Evolutionary conservation across 129 eudicot species (phyloP), one percentile per base, ranked within the genome.

Genomic region (Helichrysum umbraculigerum): DNA sequence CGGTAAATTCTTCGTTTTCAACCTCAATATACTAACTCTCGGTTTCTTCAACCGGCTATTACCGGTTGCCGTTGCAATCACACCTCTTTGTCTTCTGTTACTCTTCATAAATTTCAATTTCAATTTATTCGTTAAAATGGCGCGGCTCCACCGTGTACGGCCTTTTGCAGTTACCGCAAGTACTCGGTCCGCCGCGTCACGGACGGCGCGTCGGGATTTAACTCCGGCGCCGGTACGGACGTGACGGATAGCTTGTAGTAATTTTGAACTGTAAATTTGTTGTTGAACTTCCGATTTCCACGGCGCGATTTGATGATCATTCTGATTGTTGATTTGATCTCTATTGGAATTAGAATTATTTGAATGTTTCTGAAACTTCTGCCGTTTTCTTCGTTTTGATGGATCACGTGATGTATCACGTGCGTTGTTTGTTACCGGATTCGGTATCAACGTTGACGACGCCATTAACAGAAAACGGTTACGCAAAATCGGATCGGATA

Each of bases 71-170:
- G 70, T 79, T 50, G 81, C 76, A n/a, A 78, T 81, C 77, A 62
- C 70, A 6, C 85, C 83, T 75, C 88, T 79, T 81, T 83, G 85
- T 44, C 87, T 82, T 59, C 79, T 73, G 44, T 69, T 79, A 25
- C 68, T 82, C 84, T 86, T 92, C 87, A 86, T 81, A 65, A 90
- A 90, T 76, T 88, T 92, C 28, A 92, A 69, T 78, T 90, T 90
- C 34, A 92, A 83, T 84, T 94, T 86, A 56, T 77, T 90, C 1
- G 86, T 89, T 37, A 92, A 81, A 6, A 92, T 90, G 7, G 96
- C 98, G 3, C 98, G 90, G 90, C 98, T 92, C 98, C 98, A 92
- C 41, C 98, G 78, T 11, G 92, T 85, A 44, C 91, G 87, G 3
- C 98, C 92, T 75, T 79, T 90, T 4, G 96, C 98, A 21, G 98